Percentiles rank a stretch among this genome's conserved stretches.
Conservation (phyloP, 2,329 filamentous ascomycete species). For the Penicillium thymicola region DNA sequence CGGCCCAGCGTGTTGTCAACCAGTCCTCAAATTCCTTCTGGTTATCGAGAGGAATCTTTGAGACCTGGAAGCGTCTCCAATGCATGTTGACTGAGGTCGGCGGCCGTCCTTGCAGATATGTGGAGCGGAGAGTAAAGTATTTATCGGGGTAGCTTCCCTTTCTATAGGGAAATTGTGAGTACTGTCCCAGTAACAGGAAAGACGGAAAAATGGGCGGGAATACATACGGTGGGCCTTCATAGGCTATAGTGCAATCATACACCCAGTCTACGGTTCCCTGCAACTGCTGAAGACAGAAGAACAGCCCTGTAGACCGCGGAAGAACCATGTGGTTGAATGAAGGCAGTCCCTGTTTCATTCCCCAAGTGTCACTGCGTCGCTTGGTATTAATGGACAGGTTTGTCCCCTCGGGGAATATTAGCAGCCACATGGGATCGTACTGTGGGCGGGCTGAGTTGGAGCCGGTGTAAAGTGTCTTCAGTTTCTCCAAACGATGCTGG, state of each 20-base stretch:
- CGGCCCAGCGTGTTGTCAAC: conserved; percentile 82
- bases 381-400: conserved; percentile 58
- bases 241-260: conserved; percentile 84
- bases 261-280: conserved; percentile 60
- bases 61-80: conserved; percentile 81
- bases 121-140: conserved; percentile 80
- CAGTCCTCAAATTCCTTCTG: conserved; percentile 74
- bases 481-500: conserved; percentile 54
- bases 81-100: conserved; percentile 96
- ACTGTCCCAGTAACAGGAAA: neutral
- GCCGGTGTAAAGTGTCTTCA: conserved; percentile 51
- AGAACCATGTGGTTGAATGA: conserved; percentile 60
- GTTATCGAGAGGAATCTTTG: conserved; percentile 75
- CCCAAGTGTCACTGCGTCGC: conserved; percentile 55
- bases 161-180: conserved; percentile 41
- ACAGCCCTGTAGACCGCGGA: conserved; percentile 59
- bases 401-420: conserved; percentile 65
- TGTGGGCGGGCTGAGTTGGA: conserved; percentile 47
- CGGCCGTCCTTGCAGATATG: conserved; percentile 81
- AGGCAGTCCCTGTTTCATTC: conserved; percentile 54
- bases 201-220: neutral
- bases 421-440: conserved; percentile 63
- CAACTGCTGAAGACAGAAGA: conserved; percentile 60
- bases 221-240: conserved; percentile 87
- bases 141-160: conserved; percentile 84